Evolutionary conservation across 2,329 filamentous ascomycete genomes (phyloP).

Genomic region (Aspergillus sp.): DNA sequence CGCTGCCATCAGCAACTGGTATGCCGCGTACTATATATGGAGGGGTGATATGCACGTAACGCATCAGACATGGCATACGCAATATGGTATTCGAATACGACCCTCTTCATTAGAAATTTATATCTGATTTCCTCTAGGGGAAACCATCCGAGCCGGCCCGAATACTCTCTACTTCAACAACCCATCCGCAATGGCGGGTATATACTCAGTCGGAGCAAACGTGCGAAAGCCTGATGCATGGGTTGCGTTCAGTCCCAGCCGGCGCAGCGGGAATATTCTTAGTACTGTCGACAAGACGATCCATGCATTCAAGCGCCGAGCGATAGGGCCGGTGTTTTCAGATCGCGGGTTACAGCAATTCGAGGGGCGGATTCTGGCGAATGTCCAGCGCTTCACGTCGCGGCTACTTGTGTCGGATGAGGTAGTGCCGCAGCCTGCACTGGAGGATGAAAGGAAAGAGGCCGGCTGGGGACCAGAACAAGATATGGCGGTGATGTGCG

Average conservation of each 20-base stretch:
- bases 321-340: neutral
- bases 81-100: neutral
- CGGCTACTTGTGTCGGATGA: neutral
- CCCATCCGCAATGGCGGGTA: neutral
- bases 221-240: constrained; percentile 1
- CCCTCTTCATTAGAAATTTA: too few relatives aligned
- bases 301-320: constrained; percentile 2
- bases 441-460: neutral
- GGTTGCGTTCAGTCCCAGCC: neutral
- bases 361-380: neutral
- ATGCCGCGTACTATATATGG: neutral
- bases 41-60: neutral
- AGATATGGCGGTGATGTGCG: neutral
- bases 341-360: neutral
- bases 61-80: neutral
- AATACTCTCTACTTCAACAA: constrained; percentile 1
- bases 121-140: neutral
- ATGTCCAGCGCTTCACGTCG: neutral
- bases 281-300: neutral
- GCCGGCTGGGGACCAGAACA: neutral
- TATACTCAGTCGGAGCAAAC: constrained; percentile 1
- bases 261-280: neutral
- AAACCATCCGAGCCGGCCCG: neutral
- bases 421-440: too few relatives aligned
- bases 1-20: neutral